These are phyloP conservation scores for Rubroboletus satanas DNA, from an alignment of 768 basidiomycete species.

Conservation along the genomic window DNA sequence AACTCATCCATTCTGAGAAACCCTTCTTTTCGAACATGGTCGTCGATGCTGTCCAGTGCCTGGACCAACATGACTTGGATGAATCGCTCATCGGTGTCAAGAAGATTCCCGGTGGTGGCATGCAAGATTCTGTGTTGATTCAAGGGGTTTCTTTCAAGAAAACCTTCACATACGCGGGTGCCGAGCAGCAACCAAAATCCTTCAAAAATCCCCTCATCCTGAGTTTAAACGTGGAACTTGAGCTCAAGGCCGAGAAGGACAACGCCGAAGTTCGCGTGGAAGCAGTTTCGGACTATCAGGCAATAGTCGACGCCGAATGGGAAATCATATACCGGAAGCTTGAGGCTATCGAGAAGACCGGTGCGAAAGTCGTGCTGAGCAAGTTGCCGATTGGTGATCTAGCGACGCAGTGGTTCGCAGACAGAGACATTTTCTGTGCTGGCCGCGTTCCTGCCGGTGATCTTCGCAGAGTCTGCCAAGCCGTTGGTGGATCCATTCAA, in stretches of 20 bases:
- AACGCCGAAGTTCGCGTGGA: constrained; percentile 98
- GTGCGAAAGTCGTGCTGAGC: constrained; percentile 95
- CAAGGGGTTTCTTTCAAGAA: constrained; percentile 97
- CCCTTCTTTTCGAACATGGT: constrained; percentile 99
- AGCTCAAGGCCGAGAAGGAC: constrained; percentile 98
- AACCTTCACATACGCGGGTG: constrained; percentile 98
- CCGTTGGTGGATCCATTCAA: constrained; percentile 92
- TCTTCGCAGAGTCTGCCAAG: constrained; percentile 90
- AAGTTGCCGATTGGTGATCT: constrained; percentile 98
- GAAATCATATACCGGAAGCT: constrained; percentile 98
- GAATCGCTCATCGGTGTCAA: constrained; percentile 96
- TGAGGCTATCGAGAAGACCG: constrained; percentile 92
- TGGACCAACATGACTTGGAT: constrained; percentile 92
- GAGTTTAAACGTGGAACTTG: constrained; percentile 95
- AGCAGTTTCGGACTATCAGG: constrained; percentile 96
- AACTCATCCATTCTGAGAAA: constrained; percentile 97
- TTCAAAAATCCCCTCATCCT: constrained; percentile 87
- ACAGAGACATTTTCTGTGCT: constrained; percentile 98
- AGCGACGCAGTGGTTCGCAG: constrained; percentile 99
- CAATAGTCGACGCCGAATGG: constrained; percentile 99
- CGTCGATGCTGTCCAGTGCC: constrained; percentile 89
- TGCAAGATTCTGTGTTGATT: constrained; percentile 92
- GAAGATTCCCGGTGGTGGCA: constrained; percentile 95
- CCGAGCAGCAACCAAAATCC: constrained; percentile 96
- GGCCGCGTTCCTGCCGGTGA: constrained; percentile 91